Percentiles rank a stretch among this genome's conserved stretches.
Conservation (phyloP, 352 stramenopile genomes). For the Phytopythium delawarense region DNA sequence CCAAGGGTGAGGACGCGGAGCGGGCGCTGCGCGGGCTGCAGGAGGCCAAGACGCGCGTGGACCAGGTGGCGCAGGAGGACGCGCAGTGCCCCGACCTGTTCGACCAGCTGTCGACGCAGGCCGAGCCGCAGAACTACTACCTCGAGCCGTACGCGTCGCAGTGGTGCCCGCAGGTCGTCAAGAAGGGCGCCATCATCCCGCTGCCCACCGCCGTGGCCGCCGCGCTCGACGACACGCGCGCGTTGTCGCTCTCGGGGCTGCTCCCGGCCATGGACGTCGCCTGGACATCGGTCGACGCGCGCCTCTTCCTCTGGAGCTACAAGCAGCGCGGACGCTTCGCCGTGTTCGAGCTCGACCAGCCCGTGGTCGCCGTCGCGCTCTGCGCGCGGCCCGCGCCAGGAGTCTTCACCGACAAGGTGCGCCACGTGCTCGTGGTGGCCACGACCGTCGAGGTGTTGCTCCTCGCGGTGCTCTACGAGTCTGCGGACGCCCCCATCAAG, state of each 20-base stretch:
- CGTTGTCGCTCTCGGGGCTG: constrained; percentile 89
- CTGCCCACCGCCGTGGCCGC: constrained; percentile 65
- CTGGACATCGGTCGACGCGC: constrained; percentile 94
- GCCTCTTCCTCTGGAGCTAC: constrained; percentile 96
- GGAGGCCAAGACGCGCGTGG: constrained; percentile 70
- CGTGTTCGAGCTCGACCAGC: constrained; percentile 90
- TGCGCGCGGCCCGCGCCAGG: constrained; percentile 76
- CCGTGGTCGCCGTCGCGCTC: constrained; percentile 91
- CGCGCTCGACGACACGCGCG: constrained; percentile 62
- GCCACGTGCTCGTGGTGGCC: constrained; percentile 93
- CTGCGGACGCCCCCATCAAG: constrained; percentile 32
- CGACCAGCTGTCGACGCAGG: constrained; percentile 76
- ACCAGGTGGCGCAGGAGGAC: constrained; percentile 70
- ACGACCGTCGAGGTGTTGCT: constrained; percentile 95
- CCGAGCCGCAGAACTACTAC: constrained; percentile 89
- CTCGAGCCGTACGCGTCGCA: constrained; percentile 81
- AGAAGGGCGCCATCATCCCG: constrained; percentile 68
- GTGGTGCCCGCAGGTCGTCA: constrained; percentile 75
- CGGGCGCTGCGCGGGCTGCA: constrained; percentile 62
- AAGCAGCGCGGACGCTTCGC: constrained; percentile 67
- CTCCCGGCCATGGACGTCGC: constrained; percentile 88
- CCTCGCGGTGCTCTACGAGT: constrained; percentile 83
- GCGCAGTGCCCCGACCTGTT: constrained; percentile 72
- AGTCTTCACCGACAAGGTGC: constrained; percentile 93
- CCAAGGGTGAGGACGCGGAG: constrained; percentile 24